These are phyloP conservation scores for Flaveria robusta DNA, from an alignment of 129 eudicot genomes.

Conservation along the genomic window DNA sequence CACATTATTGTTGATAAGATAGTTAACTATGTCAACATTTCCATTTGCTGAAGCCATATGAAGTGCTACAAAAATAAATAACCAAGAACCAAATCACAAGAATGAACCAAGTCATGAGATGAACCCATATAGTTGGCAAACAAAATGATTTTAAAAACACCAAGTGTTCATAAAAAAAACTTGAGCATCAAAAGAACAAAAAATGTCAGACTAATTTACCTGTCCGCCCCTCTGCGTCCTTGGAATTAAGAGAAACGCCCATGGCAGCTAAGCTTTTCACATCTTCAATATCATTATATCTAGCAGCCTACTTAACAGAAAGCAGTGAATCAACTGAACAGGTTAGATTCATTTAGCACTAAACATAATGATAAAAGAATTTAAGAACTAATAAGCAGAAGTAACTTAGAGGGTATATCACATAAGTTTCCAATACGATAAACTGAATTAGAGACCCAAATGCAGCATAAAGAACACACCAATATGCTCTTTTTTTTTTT, in stretches of 20 bases:
- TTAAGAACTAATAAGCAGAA: too few species aligned
- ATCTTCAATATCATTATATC: constrained; percentile 87
- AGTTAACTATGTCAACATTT: constrained; percentile 65
- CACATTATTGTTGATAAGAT: constrained; percentile 73
- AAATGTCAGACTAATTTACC: constrained; percentile 40
- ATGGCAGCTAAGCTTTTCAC: constrained; percentile 56
- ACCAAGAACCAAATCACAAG: not conserved
- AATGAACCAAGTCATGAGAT: not conserved
- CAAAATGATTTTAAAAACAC: not conserved
- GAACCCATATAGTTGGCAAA: not conserved
- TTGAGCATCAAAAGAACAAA: constrained; percentile 3
- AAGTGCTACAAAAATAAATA: constrained; percentile 60
- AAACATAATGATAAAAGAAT: too few species aligned
- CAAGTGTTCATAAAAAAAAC: not conserved
- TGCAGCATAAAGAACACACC: not conserved
- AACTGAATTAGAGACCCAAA: not conserved
- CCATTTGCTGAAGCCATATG: constrained; percentile 99
- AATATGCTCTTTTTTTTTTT: not conserved
- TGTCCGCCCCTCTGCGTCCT: constrained; percentile 82
- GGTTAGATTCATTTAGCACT: not conserved
- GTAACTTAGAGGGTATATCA: too few species aligned
- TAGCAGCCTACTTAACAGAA: constrained; percentile 72
- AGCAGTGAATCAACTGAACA: not conserved
- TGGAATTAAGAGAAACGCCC: constrained; percentile 79
- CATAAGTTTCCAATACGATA: too few species aligned